Percentiles rank a stretch among this genome's conserved stretches.
Conservation (phyloP, 148 eudicot genomes). For the Beta vulgaris region DNA sequence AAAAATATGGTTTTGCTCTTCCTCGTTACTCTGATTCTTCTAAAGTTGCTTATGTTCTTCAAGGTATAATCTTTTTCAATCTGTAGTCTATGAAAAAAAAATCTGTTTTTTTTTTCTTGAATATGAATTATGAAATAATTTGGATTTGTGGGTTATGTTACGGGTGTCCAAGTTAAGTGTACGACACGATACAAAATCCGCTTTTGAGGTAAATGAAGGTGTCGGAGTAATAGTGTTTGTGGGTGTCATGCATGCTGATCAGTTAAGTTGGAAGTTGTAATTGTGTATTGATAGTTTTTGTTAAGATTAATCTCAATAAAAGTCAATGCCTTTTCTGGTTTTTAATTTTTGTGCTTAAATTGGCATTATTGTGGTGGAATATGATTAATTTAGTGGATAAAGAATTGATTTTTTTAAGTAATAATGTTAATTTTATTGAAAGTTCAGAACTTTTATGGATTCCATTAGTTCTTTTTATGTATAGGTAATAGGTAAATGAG, state of each 20-base stretch:
- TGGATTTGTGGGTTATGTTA: no score
- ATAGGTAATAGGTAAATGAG: no score
- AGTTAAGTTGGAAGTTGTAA: no score
- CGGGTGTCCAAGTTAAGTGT: no score
- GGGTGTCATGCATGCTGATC: background rate
- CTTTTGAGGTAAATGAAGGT: no score
- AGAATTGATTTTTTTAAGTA: background rate
- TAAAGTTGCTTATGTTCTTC: slow-evolving; percentile 80
- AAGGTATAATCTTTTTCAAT: slow-evolving; percentile 42
- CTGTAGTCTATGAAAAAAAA: no score
- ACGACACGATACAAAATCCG: no score
- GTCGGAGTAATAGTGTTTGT: no score
- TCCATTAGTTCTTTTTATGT: background rate
- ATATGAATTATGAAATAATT: no score
- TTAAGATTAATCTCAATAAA: background rate
- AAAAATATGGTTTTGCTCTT: slow-evolving; percentile 67
- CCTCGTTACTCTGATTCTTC: slow-evolving; percentile 80
- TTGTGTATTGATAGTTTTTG: background rate
- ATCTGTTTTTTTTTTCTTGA: no score
- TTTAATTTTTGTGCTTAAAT: background rate
- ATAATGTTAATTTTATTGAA: background rate
- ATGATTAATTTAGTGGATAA: no score
- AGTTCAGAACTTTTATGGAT: background rate
- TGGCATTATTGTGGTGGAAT: no score
- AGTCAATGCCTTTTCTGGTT: background rate